These are phyloP conservation scores for Fusarium tanahbumbuense DNA, from an alignment of 2,329 filamentous ascomycete genomes.

Conservation along the genomic window DNA sequence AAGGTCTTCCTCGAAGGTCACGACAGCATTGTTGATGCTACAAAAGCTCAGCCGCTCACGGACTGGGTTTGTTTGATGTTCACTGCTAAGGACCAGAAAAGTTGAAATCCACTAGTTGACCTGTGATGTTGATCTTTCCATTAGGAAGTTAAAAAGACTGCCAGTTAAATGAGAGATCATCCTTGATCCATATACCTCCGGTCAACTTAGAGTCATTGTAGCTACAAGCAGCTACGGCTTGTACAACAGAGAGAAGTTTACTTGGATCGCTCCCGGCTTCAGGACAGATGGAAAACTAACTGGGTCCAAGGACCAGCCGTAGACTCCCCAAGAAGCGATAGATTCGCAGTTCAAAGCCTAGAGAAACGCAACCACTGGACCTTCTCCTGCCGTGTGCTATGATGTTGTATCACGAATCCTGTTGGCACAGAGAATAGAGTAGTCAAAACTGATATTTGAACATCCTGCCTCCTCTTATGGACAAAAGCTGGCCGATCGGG, in stretches of 20 bases:
- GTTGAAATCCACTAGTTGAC: neutral
- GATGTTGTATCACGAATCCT: neutral
- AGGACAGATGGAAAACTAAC: neutral
- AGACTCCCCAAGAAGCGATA: neutral
- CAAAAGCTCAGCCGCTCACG: neutral
- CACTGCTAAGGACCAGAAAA: neutral
- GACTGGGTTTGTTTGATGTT: conserved; percentile 9
- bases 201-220: neutral
- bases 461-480: neutral
- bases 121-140: neutral
- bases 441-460: neutral
- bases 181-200: neutral
- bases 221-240: neutral
- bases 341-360: neutral
- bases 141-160: neutral
- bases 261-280: neutral
- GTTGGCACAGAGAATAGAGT: neutral
- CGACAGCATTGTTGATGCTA: neutral
- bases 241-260: conserved; percentile 11
- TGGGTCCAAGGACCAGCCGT: neutral
- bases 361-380: neutral
- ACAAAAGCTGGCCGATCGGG: neutral
- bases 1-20: neutral
- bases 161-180: neutral
- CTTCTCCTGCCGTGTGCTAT: conserved; percentile 1